Evolutionary conservation across 2,329 filamentous ascomycete genomes (phyloP).

Genomic region (Lachnellula suecica): DNA sequence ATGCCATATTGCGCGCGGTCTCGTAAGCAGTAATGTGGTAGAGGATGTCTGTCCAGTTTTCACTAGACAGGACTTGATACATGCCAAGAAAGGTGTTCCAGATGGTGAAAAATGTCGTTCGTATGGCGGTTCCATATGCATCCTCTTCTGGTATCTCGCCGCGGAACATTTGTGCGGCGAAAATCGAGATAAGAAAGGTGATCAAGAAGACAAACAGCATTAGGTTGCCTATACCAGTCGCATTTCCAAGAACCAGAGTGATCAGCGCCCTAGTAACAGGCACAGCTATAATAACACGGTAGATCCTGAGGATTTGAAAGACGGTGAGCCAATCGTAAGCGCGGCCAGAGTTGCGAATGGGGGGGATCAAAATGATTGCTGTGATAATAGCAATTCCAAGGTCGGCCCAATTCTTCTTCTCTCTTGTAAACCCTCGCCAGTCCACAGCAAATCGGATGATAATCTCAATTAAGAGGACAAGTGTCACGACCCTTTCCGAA

Average conservation of each 20-base stretch:
- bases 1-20: constrained; percentile 67
- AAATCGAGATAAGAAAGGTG: constrained; percentile 90
- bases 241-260: constrained; percentile 83
- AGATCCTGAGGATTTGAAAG: constrained; percentile 90
- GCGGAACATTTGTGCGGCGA: constrained; percentile 89
- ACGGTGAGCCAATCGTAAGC: constrained; percentile 85
- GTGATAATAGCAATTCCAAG: constrained; percentile 78
- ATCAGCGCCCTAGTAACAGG: constrained; percentile 86
- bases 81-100: constrained; percentile 97
- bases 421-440: constrained; percentile 77
- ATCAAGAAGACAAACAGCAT: constrained; percentile 96
- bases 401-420: constrained; percentile 76
- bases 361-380: constrained; percentile 79
- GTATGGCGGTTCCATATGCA: constrained; percentile 58
- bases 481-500: constrained; percentile 74
- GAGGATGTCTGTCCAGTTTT: constrained; percentile 89
- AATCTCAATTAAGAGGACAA: constrained; percentile 80
- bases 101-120: constrained; percentile 82
- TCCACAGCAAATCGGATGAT: constrained; percentile 73
- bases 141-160: constrained; percentile 74
- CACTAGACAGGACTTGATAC: constrained; percentile 95
- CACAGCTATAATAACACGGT: constrained; percentile 87
- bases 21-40: constrained; percentile 78
- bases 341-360: constrained; percentile 69
- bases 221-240: constrained; percentile 86